These are phyloP conservation scores for Pestalotiopsis sp. DNA, from an alignment of 2,329 filamentous ascomycete genomes.

Conservation along the genomic window DNA sequence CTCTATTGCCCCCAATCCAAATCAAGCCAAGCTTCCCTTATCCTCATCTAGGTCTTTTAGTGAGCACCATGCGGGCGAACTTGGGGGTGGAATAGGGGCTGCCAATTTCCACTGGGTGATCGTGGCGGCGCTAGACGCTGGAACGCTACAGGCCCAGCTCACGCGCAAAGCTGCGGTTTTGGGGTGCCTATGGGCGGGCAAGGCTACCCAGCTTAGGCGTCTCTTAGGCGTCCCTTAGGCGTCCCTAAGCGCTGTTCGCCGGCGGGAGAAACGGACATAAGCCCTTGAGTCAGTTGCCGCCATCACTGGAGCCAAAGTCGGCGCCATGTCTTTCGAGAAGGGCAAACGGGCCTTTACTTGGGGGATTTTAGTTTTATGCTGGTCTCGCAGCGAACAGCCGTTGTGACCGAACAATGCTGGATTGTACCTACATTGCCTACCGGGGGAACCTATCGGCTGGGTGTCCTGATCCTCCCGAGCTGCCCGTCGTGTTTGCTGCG, in stretches of 20 bases:
- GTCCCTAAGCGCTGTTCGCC: not conserved
- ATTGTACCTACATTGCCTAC: not conserved
- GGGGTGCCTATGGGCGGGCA: not conserved
- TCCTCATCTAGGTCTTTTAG: not conserved
- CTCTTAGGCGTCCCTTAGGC: not conserved
- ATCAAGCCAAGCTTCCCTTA: not conserved
- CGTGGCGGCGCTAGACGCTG: slow-evolving; percentile 1
- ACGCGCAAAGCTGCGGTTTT: not conserved
- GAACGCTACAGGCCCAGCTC: not conserved
- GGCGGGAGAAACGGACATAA: not conserved
- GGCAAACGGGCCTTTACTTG: not conserved
- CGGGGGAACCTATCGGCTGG: not conserved
- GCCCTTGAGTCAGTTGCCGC: not conserved
- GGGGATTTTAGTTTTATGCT: not conserved
- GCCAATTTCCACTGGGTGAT: slow-evolving; percentile 8
- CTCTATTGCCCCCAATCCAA: not conserved
- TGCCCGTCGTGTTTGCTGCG: not conserved
- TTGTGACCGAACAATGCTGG: not conserved
- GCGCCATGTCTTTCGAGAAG: slow-evolving; percentile 1
- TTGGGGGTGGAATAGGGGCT: slow-evolving; percentile 4
- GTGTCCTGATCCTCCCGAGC: not conserved
- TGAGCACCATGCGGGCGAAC: not conserved
- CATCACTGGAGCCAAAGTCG: not conserved
- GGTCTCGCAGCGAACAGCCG: not conserved
- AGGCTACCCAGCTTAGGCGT: not conserved